Evolutionary conservation across 768 basidiomycete species (phyloP).

Genomic region (Tephrocybe sp.): DNA sequence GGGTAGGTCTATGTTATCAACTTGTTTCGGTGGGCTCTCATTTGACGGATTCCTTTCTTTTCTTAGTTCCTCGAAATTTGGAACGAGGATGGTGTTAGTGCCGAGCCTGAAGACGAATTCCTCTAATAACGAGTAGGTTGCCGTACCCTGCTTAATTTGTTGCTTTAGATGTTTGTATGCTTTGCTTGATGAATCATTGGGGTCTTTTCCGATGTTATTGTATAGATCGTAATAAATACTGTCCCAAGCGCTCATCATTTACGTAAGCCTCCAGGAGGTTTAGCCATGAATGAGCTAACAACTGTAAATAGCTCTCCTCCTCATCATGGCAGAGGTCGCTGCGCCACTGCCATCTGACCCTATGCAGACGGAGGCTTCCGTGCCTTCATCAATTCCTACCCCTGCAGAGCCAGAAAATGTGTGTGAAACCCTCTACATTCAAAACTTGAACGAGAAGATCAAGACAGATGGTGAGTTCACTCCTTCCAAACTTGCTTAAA

Average conservation of each 20-base stretch:
- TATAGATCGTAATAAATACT: background rate
- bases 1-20: conserved; percentile 42
- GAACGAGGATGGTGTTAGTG: conserved; percentile 75
- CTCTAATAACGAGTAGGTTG: conserved; percentile 18
- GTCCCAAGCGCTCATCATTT: too few species aligned
- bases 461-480: conserved; percentile 61
- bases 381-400: conserved; percentile 11
- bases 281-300: conserved; percentile 2
- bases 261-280: too few species aligned
- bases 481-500: background rate
- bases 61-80: conserved; percentile 72
- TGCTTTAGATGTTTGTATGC: background rate
- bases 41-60: background rate
- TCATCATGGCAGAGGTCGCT: conserved; percentile 28
- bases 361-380: conserved; percentile 29
- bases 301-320: conserved; percentile 12
- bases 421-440: conserved; percentile 91
- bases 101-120: conserved; percentile 58
- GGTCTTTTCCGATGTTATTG: background rate
- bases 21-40: background rate
- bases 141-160: background rate
- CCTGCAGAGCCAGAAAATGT: conserved; percentile 41
- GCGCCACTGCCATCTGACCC: conserved; percentile 21
- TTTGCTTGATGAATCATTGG: too few species aligned
- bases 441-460: conserved; percentile 95